A percentile compares a stretch with the other conserved stretches of the same genome.
Conservation (phyloP, 345 rosid genomes). For the Euphorbia peplus region DNA sequence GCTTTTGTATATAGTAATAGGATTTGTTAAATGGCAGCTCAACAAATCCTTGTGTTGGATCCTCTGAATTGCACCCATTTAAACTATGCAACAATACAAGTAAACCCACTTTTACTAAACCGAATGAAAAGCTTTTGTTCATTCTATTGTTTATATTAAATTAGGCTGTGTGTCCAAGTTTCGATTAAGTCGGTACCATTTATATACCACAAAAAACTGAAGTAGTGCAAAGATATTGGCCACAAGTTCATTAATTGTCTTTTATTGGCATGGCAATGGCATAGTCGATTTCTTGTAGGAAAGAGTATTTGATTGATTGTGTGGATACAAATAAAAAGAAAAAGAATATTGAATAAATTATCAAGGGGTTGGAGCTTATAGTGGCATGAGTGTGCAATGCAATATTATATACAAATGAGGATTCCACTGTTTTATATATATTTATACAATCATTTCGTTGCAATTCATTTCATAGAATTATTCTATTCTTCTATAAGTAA, state of each 20-base stretch:
- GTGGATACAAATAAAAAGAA: neutral
- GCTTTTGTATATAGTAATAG: constrained; percentile 21
- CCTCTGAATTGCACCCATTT: neutral
- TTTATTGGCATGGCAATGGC: neutral
- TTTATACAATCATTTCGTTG: no score
- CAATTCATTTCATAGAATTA: no score
- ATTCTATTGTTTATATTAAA: neutral
- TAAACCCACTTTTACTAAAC: neutral
- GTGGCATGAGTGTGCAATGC: no score
- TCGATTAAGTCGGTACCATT: neutral
- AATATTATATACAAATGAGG: no score
- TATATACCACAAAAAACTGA: neutral
- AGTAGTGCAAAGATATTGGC: no score
- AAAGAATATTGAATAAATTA: no score
- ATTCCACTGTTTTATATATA: no score
- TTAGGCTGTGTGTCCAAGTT: neutral
- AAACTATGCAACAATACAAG: neutral
- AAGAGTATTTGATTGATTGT: neutral
- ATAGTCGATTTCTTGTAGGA: neutral
- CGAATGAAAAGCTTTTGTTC: neutral
- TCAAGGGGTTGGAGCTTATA: no score
- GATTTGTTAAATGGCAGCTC: constrained; percentile 17
- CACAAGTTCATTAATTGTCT: neutral
- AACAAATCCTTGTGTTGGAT: constrained; percentile 20
- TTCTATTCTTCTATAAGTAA: no score